phyloP scores from a whole-genome alignment of 2,329 filamentous ascomycete genomes.

The Mariannaea sp. region DNA sequence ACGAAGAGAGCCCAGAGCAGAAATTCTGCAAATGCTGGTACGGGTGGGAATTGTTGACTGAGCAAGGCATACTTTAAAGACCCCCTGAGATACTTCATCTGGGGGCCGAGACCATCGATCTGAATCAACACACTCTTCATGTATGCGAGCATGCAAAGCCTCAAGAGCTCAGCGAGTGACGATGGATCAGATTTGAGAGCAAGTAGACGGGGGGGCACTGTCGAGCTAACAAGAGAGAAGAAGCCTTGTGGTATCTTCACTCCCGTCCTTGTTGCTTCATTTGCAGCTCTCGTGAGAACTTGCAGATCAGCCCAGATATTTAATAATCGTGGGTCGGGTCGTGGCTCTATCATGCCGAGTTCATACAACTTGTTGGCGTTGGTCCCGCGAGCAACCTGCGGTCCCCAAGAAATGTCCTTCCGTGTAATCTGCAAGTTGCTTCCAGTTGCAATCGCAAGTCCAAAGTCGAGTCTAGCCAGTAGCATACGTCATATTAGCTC shows the following conservation, averaged over 20 bases:
- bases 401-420: conserved; percentile 17
- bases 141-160: conserved; percentile 34
- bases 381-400: conserved; percentile 12
- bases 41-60: conserved; percentile 7
- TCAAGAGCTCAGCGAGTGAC: conserved; percentile 17
- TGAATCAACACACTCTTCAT: conserved; percentile 27
- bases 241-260: conserved; percentile 23
- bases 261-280: conserved; percentile 27
- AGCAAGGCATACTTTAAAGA: background rate
- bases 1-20: conserved; percentile 19
- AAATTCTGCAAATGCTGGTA: conserved; percentile 1
- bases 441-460: conserved; percentile 21
- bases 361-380: conserved; percentile 9
- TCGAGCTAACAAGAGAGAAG: conserved; percentile 28
- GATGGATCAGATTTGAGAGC: conserved; percentile 22
- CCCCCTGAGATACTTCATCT: background rate
- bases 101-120: conserved; percentile 19
- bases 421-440: conserved; percentile 7
- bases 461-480: conserved; percentile 17
- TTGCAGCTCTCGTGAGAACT: conserved; percentile 31
- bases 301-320: conserved; percentile 33
- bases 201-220: conserved; percentile 32
- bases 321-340: conserved; percentile 25
- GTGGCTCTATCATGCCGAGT: conserved; percentile 11
- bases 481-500: background rate